Percentiles rank a stretch among this genome's conserved stretches.
Evolutionary conservation across 441 rosid genomes (phyloP).

Genomic region (Pelargonium australe): DNA sequence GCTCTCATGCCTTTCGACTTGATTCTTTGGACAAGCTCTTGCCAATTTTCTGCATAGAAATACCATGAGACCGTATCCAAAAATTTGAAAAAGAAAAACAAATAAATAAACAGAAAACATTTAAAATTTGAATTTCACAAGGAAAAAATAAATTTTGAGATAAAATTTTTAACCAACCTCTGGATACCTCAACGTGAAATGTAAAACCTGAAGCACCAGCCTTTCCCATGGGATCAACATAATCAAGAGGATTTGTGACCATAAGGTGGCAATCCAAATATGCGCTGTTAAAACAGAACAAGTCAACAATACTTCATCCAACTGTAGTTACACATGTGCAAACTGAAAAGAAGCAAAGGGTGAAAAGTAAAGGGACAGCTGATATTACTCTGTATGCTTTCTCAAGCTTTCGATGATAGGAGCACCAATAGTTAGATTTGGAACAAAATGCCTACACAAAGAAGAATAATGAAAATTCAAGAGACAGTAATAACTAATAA

Average conservation of each 20-base stretch:
- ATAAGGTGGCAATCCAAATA: slow-evolving; percentile 92
- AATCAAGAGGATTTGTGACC: slow-evolving; percentile 92
- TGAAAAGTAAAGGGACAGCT: neutral
- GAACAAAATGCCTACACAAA: slow-evolving; percentile 68
- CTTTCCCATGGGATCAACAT: slow-evolving; percentile 62
- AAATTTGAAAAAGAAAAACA: neutral
- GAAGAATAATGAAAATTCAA: slow-evolving; percentile 16
- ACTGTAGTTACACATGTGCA: neutral
- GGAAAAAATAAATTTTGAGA: neutral
- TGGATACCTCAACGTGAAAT: slow-evolving; percentile 77
- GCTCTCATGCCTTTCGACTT: slow-evolving; percentile 86
- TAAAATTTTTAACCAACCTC: slow-evolving; percentile 36
- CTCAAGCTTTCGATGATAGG: slow-evolving; percentile 86
- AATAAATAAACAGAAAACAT: neutral
- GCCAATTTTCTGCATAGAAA: slow-evolving; percentile 63
- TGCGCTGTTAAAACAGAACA: slow-evolving; percentile 39
- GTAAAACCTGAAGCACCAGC: slow-evolving; percentile 96
- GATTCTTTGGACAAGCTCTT: slow-evolving; percentile 53
- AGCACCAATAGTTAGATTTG: slow-evolving; percentile 85
- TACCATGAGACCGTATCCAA: slow-evolving; percentile 10
- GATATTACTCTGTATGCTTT: slow-evolving; percentile 71
- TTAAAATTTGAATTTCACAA: neutral
- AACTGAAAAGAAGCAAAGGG: neutral
- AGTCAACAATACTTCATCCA: slow-evolving; percentile 2
- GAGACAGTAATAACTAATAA: neutral